Percentiles rank a stretch among this genome's conserved stretches.
Conservation (phyloP, 768 basidiomycete species). For the Termitomyces sp. region DNA sequence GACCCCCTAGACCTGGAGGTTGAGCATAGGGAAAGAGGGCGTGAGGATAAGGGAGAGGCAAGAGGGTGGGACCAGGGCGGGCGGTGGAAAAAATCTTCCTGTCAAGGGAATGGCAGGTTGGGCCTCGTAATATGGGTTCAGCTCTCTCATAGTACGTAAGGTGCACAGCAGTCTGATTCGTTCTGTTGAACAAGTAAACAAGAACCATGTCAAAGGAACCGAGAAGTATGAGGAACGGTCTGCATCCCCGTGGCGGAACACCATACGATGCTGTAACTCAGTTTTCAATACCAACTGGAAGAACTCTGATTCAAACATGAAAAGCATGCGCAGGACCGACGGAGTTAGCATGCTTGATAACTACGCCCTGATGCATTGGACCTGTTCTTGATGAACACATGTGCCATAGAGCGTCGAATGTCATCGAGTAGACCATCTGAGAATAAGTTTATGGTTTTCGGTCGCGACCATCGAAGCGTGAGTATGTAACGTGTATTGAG, state of each 20-base stretch:
- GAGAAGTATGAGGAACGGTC: neutral
- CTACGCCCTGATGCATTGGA: neutral
- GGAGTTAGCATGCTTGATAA: neutral
- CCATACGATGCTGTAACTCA: too few relatives aligned
- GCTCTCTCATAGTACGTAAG: neutral
- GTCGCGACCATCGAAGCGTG: neutral
- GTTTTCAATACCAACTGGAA: neutral
- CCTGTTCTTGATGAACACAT: neutral
- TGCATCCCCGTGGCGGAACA: neutral
- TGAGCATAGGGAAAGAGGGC: neutral
- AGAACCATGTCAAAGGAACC: neutral
- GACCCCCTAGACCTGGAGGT: neutral
- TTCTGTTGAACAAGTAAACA: neutral
- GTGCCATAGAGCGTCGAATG: too few relatives aligned
- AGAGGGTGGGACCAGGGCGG: neutral
- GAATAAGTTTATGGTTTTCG: too few relatives aligned
- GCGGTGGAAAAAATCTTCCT: constrained; percentile 1
- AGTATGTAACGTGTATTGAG: neutral
- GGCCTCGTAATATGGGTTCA: neutral
- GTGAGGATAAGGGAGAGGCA: constrained; percentile 1
- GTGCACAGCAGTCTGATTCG: too few relatives aligned
- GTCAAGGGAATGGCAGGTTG: neutral
- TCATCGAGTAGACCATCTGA: too few relatives aligned
- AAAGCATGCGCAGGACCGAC: neutral
- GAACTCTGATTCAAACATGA: too few relatives aligned